Evolutionary conservation across 2,329 filamentous ascomycete species (phyloP).

Genomic region (Trichoderma polysporum): DNA sequence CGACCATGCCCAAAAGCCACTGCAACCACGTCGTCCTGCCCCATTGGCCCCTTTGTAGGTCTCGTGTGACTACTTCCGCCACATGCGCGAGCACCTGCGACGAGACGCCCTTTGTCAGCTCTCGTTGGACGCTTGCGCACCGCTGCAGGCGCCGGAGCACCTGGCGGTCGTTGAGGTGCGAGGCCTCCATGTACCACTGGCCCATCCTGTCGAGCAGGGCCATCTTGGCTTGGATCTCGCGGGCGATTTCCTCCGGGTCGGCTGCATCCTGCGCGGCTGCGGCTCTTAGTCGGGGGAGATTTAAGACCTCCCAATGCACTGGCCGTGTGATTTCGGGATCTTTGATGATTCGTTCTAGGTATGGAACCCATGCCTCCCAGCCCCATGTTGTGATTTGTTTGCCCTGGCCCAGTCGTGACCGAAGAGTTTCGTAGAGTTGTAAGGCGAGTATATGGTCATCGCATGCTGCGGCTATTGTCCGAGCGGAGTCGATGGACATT

Average conservation of each 20-base stretch:
- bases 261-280: neutral
- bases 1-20: slow-evolving; percentile 33
- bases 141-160: slow-evolving; percentile 33
- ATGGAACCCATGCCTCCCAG: slow-evolving; percentile 37
- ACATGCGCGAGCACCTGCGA: slow-evolving; percentile 30
- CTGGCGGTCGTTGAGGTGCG: slow-evolving; percentile 33
- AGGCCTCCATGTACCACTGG: slow-evolving; percentile 31
- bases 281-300: slow-evolving; percentile 21
- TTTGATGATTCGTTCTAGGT: slow-evolving; percentile 35
- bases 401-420: slow-evolving; percentile 1
- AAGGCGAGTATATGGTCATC: slow-evolving; percentile 31
- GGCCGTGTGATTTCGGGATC: slow-evolving; percentile 29
- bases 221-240: slow-evolving; percentile 27
- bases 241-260: neutral
- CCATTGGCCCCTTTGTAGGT: slow-evolving; percentile 35
- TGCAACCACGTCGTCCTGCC: slow-evolving; percentile 34
- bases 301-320: slow-evolving; percentile 33
- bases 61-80: slow-evolving; percentile 32
- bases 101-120: slow-evolving; percentile 28
- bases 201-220: slow-evolving; percentile 34
- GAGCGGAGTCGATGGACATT: slow-evolving; percentile 19
- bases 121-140: slow-evolving; percentile 29
- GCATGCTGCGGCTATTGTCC: slow-evolving; percentile 24
- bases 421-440: slow-evolving; percentile 26
- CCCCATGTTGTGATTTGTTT: slow-evolving; percentile 27